Conservation (phyloP, 2,329 filamentous ascomycete genomes). For the Nemania serpens region DNA sequence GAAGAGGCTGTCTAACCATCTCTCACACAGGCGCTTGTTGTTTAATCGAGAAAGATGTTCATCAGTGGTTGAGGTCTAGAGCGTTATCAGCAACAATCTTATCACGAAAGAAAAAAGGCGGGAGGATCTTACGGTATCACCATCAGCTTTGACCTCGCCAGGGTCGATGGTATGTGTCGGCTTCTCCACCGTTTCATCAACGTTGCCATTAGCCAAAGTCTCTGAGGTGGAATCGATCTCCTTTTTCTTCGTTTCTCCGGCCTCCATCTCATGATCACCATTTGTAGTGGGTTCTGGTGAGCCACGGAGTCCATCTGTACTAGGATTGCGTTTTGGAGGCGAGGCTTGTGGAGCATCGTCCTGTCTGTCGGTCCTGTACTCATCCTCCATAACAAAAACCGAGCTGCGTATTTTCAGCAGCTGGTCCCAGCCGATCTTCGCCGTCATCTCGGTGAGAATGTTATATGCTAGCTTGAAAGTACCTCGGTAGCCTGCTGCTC, state of each 20-base stretch:
- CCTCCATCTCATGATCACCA: constrained; percentile 45
- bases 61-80: constrained; percentile 65
- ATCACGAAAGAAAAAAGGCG: neutral
- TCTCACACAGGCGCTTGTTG: constrained; percentile 95
- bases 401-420: constrained; percentile 92
- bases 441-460: constrained; percentile 92
- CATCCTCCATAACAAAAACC: constrained; percentile 99
- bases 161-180: constrained; percentile 79
- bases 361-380: constrained; percentile 89
- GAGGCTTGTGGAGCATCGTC: constrained; percentile 54
- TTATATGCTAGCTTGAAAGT: constrained; percentile 96
- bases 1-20: constrained; percentile 97
- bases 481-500: constrained; percentile 88
- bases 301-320: constrained; percentile 76
- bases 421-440: constrained; percentile 97
- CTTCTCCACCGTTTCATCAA: constrained; percentile 65
- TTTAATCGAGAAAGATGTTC: constrained; percentile 87
- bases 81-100: constrained; percentile 29
- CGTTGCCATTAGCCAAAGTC: constrained; percentile 47
- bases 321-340: constrained; percentile 69
- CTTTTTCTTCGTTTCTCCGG: constrained; percentile 41
- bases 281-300: constrained; percentile 65
- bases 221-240: constrained; percentile 43
- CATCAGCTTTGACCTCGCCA: constrained; percentile 75
- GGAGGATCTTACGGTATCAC: constrained; percentile 30